A percentile compares a stretch with the other conserved stretches of the same genome.
phyloP scores from a whole-genome alignment of 164 flowering plant genomes.

The Berberis vulgaris region DNA sequence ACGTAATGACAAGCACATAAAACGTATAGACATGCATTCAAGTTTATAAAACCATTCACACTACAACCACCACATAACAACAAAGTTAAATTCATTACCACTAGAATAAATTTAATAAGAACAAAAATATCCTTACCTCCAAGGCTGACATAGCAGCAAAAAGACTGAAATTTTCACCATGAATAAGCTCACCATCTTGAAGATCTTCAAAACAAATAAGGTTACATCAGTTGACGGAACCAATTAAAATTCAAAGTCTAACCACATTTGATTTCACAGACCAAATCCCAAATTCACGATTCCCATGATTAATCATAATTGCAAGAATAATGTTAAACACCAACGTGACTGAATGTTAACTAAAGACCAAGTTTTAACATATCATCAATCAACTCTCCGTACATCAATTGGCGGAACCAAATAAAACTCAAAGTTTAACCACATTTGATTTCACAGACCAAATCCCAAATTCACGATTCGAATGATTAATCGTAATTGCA shows the following conservation, averaged over 20 bases:
- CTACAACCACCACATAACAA: neutral
- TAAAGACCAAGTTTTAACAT: too few species aligned
- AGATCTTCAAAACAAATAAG: conserved; percentile 42
- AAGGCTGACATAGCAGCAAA: conserved; percentile 98
- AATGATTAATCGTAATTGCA: neutral
- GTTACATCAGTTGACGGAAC: neutral
- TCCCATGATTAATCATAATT: neutral
- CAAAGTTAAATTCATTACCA: neutral
- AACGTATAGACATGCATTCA: neutral
- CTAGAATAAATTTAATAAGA: neutral
- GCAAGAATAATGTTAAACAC: too few species aligned
- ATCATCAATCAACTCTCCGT: too few species aligned
- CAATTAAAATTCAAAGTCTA: neutral
- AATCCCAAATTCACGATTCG: neutral
- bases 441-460: neutral
- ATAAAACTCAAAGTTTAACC: neutral
- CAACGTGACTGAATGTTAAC: too few species aligned
- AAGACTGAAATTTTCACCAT: conserved; percentile 91
- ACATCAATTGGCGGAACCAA: neutral
- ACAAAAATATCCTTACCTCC: conserved; percentile 50
- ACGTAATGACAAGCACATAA: neutral
- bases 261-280: neutral
- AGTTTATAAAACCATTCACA: neutral
- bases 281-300: neutral
- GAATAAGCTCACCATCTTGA: conserved; percentile 79